A percentile compares a stretch with the other conserved stretches of the same genome.
phyloP scores from a whole-genome alignment of 2,329 filamentous ascomycete species.

The Cercospora sp. region DNA sequence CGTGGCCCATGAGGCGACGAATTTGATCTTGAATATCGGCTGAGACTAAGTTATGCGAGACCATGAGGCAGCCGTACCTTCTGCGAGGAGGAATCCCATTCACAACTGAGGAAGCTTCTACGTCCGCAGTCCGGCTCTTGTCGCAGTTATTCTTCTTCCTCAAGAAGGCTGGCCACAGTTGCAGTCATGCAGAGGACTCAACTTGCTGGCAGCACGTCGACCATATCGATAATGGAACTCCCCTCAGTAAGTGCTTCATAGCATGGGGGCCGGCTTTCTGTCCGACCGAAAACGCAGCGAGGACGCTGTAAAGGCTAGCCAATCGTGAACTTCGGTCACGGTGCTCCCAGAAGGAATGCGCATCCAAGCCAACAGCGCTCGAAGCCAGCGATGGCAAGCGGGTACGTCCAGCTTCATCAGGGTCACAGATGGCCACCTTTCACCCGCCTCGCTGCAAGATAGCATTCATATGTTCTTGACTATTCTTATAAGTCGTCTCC shows the following conservation, averaged over 20 bases:
- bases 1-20: background rate
- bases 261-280: background rate
- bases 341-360: background rate
- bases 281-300: background rate
- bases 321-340: no score
- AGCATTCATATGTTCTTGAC: constrained; percentile 84
- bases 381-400: background rate
- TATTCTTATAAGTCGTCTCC: constrained; percentile 94
- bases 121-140: background rate
- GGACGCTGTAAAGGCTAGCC: background rate
- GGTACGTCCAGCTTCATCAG: background rate
- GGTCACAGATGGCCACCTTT: background rate
- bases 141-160: background rate
- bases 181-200: background rate
- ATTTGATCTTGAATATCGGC: background rate
- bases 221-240: background rate
- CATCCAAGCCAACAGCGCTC: background rate
- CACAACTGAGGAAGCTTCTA: background rate
- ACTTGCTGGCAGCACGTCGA: background rate
- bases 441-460: constrained; percentile 62
- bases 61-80: background rate
- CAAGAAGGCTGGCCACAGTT: background rate
- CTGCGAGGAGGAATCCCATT: background rate
- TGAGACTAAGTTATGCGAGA: background rate
- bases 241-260: no score